Base-by-base conservation (phyloP, 352 stramenopile genomes). In the Elongisporangium prolatum region DNA sequence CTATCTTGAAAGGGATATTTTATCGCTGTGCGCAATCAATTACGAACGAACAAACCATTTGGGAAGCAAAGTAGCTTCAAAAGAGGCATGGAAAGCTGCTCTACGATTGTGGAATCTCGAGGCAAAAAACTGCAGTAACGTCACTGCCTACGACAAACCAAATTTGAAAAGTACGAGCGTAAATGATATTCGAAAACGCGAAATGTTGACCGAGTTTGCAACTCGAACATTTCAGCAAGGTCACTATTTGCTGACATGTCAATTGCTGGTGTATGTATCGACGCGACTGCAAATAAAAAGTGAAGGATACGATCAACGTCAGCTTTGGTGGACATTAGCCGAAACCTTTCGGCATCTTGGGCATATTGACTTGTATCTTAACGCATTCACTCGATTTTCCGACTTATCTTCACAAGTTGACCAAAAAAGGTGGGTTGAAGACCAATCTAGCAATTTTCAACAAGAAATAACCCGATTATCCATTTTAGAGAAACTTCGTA, bases 341-440 rank as follows among this genome's bases (percentile, higher is more conserved):
- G 80, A 92, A 59, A 60, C 70, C 7, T 86, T 89, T 61, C 76
- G 76, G 0, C 82, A 89, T 50, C 55, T 92, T 18, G 77, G 77
- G 0, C 64, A 74, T 17, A 16, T 87, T 6, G 77, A 86, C 10
- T 53, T 84, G 51, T 87, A 84, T 47, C 54, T 87, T 0, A 69
- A 77, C 20, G 77, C 69, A 11, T 67, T 52, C 9, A 54, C 51
- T 13, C 71, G 72, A 20, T 9, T 40, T 40, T 40, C 28, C 28
- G 9, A 13, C 14, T 2, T 9, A 40, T 40, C 28, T 13, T 14
- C 28, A 40, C 28, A 40, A 40, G 9, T 13, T 13, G 28, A 40
- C 28, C 28, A 13, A 40, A 40, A 40, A 9, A 40, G 14, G 28
- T 40, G 28, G 28, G 28, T 40, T 14, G 28, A 40, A 40, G 8